Conservation (phyloP, 2,329 filamentous ascomycete genomes). For the Cryphonectria parasitica region DNA sequence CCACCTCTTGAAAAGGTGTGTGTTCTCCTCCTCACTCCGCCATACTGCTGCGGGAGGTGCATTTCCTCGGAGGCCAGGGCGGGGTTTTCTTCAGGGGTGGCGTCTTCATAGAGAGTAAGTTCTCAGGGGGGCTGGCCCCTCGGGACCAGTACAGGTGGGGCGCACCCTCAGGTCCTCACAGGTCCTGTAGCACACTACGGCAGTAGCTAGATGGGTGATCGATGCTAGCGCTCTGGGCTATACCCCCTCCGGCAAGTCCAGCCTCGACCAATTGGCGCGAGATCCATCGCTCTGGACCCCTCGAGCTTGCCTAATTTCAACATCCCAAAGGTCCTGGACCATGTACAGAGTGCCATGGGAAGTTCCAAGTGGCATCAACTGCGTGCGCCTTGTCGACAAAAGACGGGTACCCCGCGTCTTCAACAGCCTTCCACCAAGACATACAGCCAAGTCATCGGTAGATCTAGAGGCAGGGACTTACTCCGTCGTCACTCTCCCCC, state of each 20-base stretch:
- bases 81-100: not conserved
- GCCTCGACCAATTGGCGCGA: not conserved
- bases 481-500: not conserved
- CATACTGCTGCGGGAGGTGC: not conserved
- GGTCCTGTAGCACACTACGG: not conserved
- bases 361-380: not conserved
- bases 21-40: constrained; percentile 6
- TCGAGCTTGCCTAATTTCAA: not conserved
- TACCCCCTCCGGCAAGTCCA: constrained; percentile 8
- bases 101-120: not conserved
- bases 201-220: not conserved
- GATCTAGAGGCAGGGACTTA: not conserved
- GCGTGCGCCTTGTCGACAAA: not conserved
- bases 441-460: not conserved
- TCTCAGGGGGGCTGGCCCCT: not conserved
- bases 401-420: not conserved
- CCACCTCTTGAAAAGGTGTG: not conserved
- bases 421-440: not conserved
- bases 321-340: not conserved
- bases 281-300: not conserved
- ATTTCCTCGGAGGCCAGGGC: constrained; percentile 15
- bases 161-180: not conserved
- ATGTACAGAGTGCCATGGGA: not conserved
- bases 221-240: not conserved
- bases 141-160: not conserved